Conservation (phyloP, 108 stramenopile genomes). For the Cyclotella distinguenda region DNA sequence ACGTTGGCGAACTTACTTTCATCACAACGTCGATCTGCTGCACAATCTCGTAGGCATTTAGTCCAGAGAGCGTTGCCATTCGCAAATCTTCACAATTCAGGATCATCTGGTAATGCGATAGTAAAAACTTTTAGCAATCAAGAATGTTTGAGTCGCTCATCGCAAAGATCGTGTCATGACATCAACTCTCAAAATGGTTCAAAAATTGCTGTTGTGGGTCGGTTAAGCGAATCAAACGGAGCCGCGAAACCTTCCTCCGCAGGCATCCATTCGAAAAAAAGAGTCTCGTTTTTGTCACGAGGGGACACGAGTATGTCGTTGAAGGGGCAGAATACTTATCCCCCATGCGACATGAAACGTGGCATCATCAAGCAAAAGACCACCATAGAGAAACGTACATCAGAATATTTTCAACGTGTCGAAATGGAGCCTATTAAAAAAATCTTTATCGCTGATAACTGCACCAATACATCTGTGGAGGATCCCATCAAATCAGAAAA, state of each 20-base stretch:
- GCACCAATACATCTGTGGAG: background rate
- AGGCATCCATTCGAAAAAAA: background rate
- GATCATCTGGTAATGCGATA: slow-evolving; percentile 6
- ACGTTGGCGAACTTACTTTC: slow-evolving; percentile 30
- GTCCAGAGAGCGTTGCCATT: slow-evolving; percentile 24
- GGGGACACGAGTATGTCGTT: background rate
- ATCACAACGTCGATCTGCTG: slow-evolving; percentile 39
- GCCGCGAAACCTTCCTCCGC: background rate
- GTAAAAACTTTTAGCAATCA: background rate
- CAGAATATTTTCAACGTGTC: background rate
- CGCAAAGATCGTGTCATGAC: background rate
- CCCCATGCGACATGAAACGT: background rate
- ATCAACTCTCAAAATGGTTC: background rate
- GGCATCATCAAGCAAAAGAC: background rate
- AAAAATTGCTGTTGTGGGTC: background rate
- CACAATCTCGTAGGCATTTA: slow-evolving; percentile 22
- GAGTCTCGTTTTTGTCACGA: background rate
- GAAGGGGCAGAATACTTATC: background rate
- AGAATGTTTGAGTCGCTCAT: background rate
- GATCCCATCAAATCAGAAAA: background rate
- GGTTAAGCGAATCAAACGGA: background rate
- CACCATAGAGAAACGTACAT: background rate
- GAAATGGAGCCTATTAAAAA: background rate
- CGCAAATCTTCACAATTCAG: slow-evolving; percentile 19
- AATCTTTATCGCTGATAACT: background rate